Base-by-base conservation (phyloP, 495 filamentous ascomycete genomes). In the Thozetella sp. region DNA sequence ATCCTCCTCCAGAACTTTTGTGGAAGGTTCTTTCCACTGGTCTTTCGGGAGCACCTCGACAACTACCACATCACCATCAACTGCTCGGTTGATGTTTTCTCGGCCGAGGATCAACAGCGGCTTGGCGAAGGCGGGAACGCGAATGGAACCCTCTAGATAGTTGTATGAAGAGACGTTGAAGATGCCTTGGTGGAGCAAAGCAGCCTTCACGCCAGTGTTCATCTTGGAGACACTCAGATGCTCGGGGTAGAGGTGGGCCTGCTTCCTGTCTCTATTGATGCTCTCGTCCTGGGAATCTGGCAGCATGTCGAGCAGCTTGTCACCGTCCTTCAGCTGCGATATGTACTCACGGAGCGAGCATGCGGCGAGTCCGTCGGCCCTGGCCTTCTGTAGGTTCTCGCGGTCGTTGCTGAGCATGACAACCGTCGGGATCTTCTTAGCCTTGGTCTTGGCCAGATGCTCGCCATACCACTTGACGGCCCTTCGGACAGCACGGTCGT, bases 151-250 rank as follows among this genome's bases (percentile, higher is more conserved):
- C 71, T 98, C 96, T 25, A 98, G 79, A 67, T 97, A 98, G 72
- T 99, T 98, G 79, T 98, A 99, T 9, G 92, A 91, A 11, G 95
- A 98, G 23, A 98, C 91, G 66, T 94, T 97, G 77, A 96, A 99
- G 17, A 90, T 86, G 40, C 95, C 95, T 72, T 98, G 93, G 72
- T 98, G 95, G 46, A 99, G 74, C 22, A 89, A 88, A 12, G 92
- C 92, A 20, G 85, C 86, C 72, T 93, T 93, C 54, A 97, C 76
- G 0, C 93, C 93, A 24, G 95, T 99, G 82, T 92, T 92, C 83
- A 97, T 90, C 76, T 92, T 97, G n/a, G 96, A 97, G 74, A 93
- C 78, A 3, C 88, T 88, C 48, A 86, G 91, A 66, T 98, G 92
- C 65, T 93, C 87, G 1, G 85, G 73, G 46, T 99, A 99, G 50